Percentiles rank a stretch among this genome's conserved stretches.
Evolutionary conservation across 768 basidiomycete genomes (phyloP).

Genomic region (Termitomyces heimii): DNA sequence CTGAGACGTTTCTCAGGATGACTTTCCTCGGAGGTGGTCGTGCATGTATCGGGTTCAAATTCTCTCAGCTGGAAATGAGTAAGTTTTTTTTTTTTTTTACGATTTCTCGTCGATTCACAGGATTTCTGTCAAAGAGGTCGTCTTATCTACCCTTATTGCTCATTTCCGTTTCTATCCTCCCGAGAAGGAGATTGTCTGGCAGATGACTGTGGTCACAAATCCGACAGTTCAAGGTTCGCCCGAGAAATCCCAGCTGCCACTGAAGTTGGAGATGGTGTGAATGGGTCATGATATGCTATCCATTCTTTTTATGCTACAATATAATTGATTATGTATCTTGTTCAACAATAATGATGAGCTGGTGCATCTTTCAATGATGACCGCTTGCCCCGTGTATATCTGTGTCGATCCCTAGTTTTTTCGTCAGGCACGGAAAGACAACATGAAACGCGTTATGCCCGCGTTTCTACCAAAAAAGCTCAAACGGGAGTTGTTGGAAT

Average conservation of each 20-base stretch:
- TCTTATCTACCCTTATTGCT: slow-evolving; percentile 11
- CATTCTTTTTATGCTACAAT: background rate
- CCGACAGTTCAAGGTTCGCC: slow-evolving; percentile 10
- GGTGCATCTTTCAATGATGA: background rate
- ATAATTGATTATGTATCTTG: background rate
- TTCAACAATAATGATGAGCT: background rate
- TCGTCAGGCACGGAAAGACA: background rate
- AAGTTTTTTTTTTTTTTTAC: background rate
- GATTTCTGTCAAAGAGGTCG: slow-evolving; percentile 8
- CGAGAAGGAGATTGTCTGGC: slow-evolving; percentile 13
- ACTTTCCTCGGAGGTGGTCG: too few species aligned
- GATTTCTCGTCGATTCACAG: background rate
- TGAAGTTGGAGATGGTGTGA: slow-evolving; percentile 6
- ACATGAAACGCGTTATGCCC: too few species aligned
- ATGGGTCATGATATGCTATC: background rate
- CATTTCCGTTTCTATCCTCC: slow-evolving; percentile 13
- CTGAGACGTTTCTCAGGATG: too few species aligned
- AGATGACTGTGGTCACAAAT: slow-evolving; percentile 7
- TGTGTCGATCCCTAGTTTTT: background rate
- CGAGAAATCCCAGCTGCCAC: slow-evolving; percentile 8
- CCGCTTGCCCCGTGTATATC: too few species aligned
- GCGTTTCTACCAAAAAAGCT: too few species aligned
- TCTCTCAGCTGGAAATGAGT: too few species aligned
- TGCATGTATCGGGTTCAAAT: too few species aligned
- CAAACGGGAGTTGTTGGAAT: too few species aligned